Conservation (phyloP, 2,329 filamentous ascomycete species). For the Sporothrix globosa region DNA sequence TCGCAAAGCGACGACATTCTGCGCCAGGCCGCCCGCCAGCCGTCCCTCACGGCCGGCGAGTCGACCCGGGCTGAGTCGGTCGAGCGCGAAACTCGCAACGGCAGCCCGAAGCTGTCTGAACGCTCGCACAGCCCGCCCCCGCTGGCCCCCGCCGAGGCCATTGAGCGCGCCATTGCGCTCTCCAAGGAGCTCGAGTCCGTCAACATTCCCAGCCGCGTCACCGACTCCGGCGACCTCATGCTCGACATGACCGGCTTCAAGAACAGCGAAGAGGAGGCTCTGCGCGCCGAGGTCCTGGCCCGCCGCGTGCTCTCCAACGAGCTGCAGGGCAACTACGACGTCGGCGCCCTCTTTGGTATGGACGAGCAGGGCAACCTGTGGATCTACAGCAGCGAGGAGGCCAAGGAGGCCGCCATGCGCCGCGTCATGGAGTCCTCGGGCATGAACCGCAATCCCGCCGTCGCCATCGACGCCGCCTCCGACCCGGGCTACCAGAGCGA, state of each 20-base stretch:
- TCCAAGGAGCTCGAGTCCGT: constrained; percentile 85
- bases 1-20: constrained; percentile 61
- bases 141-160: constrained; percentile 71
- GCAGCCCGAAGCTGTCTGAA: constrained; percentile 48
- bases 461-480: constrained; percentile 78
- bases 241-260: constrained; percentile 98
- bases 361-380: constrained; percentile 97
- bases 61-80: constrained; percentile 42
- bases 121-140: constrained; percentile 78
- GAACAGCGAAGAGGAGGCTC: constrained; percentile 86
- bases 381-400: constrained; percentile 98
- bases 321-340: constrained; percentile 92
- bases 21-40: constrained; percentile 50
- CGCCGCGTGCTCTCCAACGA: constrained; percentile 91
- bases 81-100: constrained; percentile 38
- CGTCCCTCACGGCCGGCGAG: constrained; percentile 40
- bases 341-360: constrained; percentile 90
- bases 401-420: constrained; percentile 84
- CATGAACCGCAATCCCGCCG: constrained; percentile 54
- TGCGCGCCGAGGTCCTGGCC: constrained; percentile 90
- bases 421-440: constrained; percentile 58
- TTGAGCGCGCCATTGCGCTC: constrained; percentile 79
- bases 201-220: constrained; percentile 93
- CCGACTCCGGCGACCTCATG: constrained; percentile 91
- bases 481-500: constrained; percentile 97